Percentiles rank a stretch among this genome's conserved stretches.
Conservation (phyloP, 2,329 filamentous ascomycete species). For the Apiospora hydei region DNA sequence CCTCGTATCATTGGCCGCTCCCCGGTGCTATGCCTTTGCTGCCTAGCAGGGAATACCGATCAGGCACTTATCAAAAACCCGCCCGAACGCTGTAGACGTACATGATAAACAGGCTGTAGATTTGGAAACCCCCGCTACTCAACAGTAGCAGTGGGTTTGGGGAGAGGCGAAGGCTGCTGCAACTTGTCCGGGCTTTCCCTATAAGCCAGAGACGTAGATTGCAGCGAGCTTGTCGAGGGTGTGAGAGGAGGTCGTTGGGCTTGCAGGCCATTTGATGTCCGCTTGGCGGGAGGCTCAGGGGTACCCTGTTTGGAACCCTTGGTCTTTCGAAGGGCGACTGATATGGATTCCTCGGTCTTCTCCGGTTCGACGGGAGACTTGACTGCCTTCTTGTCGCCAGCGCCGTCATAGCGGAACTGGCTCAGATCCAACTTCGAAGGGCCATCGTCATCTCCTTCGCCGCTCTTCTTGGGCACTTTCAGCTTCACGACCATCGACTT, state of each 20-base stretch:
- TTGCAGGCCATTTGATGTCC: conserved; percentile 22
- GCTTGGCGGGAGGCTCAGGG: conserved; percentile 31
- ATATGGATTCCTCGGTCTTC: conserved; percentile 40
- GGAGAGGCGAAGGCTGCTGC: conserved; percentile 12
- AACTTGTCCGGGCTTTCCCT: conserved; percentile 67
- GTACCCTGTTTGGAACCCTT: conserved; percentile 36
- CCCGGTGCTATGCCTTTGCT: background rate
- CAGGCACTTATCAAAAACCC: background rate
- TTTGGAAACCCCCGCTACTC: background rate
- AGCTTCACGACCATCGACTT: conserved; percentile 80
- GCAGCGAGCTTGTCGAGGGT: conserved; percentile 39
- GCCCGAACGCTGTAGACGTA: background rate
- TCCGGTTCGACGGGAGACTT: conserved; percentile 29
- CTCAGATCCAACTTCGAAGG: conserved; percentile 41
- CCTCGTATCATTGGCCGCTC: conserved; percentile 10
- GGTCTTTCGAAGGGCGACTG: conserved; percentile 36
- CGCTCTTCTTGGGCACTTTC: conserved; percentile 52
- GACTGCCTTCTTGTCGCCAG: conserved; percentile 18
- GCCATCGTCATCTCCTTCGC: conserved; percentile 44
- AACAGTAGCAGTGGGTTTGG: conserved; percentile 17
- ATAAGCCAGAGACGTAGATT: conserved; percentile 61
- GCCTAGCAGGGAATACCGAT: background rate
- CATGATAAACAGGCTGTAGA: background rate
- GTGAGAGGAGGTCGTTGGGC: conserved; percentile 37
- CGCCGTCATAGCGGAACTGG: conserved; percentile 39